Base-by-base conservation (phyloP, 176 grass and related monocot species). In the Carex parvula region DNA sequence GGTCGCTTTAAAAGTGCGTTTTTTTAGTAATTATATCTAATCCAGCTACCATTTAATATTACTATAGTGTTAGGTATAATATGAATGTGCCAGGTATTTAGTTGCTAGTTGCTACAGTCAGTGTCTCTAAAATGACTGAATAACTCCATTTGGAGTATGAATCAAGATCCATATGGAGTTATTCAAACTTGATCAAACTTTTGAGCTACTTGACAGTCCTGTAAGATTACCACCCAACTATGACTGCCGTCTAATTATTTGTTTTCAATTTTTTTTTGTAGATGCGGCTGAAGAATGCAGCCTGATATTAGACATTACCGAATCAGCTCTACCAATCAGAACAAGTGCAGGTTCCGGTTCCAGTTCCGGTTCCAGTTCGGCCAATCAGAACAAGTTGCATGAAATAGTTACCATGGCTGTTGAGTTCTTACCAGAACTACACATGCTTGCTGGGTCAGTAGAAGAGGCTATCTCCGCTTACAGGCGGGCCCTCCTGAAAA, bases 361-460 rank as follows among this genome's bases (percentile, higher is more conserved):
- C 67, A 5, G 37, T 39, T 39, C 37, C 37, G 37, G 37, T 67
- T 81, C 55, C 67, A 90, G 92, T 69, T 92, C 89, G 82, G 59
- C 70, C 83, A 86, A 86, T 88, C 87, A 91, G 29, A 88, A 87
- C 81, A 99, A 96, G 90, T 88, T 99, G 81, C 91, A 94, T 33
- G 97, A 99, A 87, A 84, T 90, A 94, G 88, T 99, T 87, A 88
- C 89, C 83, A 99, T 92, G 85, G 85, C 93, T 72, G 90, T 92
- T 11, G 90, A 99, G 79, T 91, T 99, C 37, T 89, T 99, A 79
- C 97, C 97, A 9, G 88, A 96, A 70, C 73, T 99, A 85, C 91
- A 92, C 91, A 84, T 94, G 86, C 77, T 90, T 87, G 91, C 89
- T 16, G 89, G 91, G 9, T 89, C 91, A 73, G 83, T 82, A 44